Evolutionary conservation across 2,329 filamentous ascomycete species (phyloP).

Genomic region (Sarocladium oryzae): DNA sequence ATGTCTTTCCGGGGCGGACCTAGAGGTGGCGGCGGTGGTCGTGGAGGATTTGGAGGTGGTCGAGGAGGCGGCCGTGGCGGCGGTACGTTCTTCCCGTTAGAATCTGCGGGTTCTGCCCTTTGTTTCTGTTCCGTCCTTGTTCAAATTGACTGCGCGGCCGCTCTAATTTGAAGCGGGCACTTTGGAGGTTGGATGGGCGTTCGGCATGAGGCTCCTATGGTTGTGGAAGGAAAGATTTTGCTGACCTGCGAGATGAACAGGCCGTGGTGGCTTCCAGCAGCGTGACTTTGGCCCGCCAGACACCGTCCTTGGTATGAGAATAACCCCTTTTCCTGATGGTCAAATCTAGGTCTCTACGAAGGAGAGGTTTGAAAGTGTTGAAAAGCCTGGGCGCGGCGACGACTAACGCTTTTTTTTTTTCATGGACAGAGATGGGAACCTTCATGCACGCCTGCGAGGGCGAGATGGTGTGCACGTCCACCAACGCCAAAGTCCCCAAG

Average conservation of each 20-base stretch:
- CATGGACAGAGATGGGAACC: conserved; percentile 74
- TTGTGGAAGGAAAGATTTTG: not conserved
- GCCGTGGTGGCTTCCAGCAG: conserved; percentile 28
- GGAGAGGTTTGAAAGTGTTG: no score
- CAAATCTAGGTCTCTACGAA: no score
- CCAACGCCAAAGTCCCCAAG: conserved; percentile 93
- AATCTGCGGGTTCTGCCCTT: no score
- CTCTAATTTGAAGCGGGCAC: not conserved
- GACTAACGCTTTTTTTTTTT: no score
- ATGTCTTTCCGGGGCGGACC: conserved; percentile 35
- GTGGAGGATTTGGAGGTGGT: conserved; percentile 27
- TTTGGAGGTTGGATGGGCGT: not conserved
- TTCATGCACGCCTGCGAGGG: conserved; percentile 95
- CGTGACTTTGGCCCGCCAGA: conserved; percentile 33
- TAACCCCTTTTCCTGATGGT: not conserved
- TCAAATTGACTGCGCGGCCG: not conserved
- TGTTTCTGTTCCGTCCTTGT: no score
- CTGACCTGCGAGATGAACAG: not conserved
- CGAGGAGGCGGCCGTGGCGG: conserved; percentile 30
- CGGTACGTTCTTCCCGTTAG: conserved; percentile 22
- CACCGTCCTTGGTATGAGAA: conserved; percentile 27
- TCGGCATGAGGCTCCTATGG: not conserved
- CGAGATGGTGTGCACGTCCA: conserved; percentile 94
- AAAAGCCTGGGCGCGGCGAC: no score
- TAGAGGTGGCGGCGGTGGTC: conserved; percentile 18